Conservation (phyloP, 1,284 basidiomycete species). For the Thecaphora thlaspeos region DNA sequence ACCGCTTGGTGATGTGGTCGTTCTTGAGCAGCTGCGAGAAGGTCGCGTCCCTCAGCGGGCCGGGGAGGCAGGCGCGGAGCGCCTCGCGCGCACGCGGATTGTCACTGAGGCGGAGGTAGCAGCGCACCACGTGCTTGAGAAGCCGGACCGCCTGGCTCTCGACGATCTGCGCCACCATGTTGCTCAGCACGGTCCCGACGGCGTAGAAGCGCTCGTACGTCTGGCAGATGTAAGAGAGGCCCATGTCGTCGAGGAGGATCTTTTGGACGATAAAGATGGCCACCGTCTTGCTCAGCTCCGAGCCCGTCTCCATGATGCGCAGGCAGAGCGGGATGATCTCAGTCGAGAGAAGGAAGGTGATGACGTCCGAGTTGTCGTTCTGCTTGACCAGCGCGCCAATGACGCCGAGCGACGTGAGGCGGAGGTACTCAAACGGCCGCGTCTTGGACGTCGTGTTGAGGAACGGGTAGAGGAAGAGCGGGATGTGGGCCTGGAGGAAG, state of each 20-base stretch:
- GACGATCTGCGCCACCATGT: slow-evolving; percentile 80
- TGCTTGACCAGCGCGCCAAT: slow-evolving; percentile 94
- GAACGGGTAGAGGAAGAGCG: slow-evolving; percentile 98
- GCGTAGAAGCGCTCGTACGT: slow-evolving; percentile 99
- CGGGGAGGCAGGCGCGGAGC: slow-evolving; percentile 91
- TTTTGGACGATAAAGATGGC: slow-evolving; percentile 99
- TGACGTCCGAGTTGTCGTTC: slow-evolving; percentile 97
- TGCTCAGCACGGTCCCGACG: slow-evolving; percentile 94
- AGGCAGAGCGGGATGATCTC: slow-evolving; percentile 99
- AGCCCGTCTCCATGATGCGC: slow-evolving; percentile 99
- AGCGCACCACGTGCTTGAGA: slow-evolving; percentile 96
- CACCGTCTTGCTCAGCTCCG: slow-evolving; percentile 97
- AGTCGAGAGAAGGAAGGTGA: slow-evolving; percentile 97
- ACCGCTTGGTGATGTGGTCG: slow-evolving; percentile 64
- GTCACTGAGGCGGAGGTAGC: slow-evolving; percentile 93
- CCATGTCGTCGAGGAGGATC: slow-evolving; percentile 95
- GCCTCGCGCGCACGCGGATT: slow-evolving; percentile 96
- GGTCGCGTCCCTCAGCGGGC: slow-evolving; percentile 90
- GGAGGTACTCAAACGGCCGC: slow-evolving; percentile 95
- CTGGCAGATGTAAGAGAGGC: slow-evolving; percentile 97
- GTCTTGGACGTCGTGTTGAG: slow-evolving; percentile 99
- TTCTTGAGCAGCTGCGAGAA: slow-evolving; percentile 78
- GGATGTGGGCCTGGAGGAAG: slow-evolving; percentile 76
- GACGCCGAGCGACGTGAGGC: slow-evolving; percentile 94
- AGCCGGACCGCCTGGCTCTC: slow-evolving; percentile 96